Conservation (phyloP, 371 early-diverging fungal genomes). For the Nematocida ironsii region DNA sequence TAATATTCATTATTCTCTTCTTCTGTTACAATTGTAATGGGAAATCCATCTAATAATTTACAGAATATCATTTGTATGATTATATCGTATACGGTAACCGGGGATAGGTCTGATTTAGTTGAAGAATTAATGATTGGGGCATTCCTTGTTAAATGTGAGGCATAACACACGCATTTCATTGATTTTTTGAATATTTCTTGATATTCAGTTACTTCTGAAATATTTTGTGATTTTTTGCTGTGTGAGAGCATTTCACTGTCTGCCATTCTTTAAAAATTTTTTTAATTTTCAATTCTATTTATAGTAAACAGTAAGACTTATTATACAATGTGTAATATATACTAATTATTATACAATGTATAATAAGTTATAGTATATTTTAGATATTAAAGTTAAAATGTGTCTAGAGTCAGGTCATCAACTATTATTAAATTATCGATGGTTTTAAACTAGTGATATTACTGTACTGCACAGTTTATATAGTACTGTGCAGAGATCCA, state of each 20-base stretch:
- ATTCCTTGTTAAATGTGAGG: constrained; percentile 13
- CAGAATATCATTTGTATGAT: constrained; percentile 41
- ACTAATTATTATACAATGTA: no score
- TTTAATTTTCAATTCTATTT: no score
- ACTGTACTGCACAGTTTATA: constrained; percentile 27
- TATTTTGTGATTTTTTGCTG: no score
- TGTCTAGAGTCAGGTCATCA: constrained; percentile 56
- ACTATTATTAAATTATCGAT: constrained; percentile 41
- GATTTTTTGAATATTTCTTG: constrained; percentile 2
- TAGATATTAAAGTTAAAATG: constrained; percentile 26
- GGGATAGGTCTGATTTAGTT: constrained; percentile 1
- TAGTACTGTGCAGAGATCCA: constrained; percentile 47
- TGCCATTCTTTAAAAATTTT: no score
- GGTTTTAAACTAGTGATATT: constrained; percentile 49
- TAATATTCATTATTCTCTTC: constrained; percentile 38
- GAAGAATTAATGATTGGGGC: not conserved
- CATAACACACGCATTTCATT: constrained; percentile 13
- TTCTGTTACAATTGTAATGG: constrained; percentile 35
- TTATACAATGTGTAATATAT: no score
- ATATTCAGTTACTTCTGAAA: not conserved
- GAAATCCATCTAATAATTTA: not conserved
- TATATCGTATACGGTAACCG: constrained; percentile 36
- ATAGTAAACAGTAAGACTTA: no score
- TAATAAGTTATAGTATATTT: no score
- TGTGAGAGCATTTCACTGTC: no score